Percentiles rank a stretch among this genome's conserved stretches.
phyloP scores from a whole-genome alignment of 2,329 filamentous ascomycete species.

The Colletotrichum horii region DNA sequence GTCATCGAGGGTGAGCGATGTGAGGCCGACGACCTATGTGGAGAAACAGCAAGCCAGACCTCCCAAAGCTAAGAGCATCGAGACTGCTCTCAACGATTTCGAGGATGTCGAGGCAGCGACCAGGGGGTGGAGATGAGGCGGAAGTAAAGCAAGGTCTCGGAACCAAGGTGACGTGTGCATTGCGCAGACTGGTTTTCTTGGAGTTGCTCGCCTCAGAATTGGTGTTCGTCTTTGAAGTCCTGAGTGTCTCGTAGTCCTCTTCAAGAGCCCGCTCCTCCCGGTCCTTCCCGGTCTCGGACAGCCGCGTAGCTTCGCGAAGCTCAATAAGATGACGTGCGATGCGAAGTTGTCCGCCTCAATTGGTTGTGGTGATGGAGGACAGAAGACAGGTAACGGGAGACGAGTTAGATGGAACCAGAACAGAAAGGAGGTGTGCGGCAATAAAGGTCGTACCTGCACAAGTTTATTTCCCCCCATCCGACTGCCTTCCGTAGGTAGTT shows the following conservation, averaged over 20 bases:
- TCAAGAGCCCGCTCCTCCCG: slow-evolving; percentile 62
- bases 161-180: slow-evolving; percentile 44
- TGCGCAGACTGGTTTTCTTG: slow-evolving; percentile 49
- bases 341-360: too few relatives aligned
- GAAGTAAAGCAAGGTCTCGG: too few relatives aligned
- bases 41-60: too few relatives aligned
- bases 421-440: background rate
- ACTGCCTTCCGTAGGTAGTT: background rate
- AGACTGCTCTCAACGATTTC: too few relatives aligned
- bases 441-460: background rate
- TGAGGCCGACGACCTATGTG: too few relatives aligned
- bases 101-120: too few relatives aligned
- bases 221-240: slow-evolving; percentile 59
- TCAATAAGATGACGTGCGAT: too few relatives aligned
- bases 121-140: too few relatives aligned
- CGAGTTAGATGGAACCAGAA: background rate
- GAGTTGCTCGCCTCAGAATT: slow-evolving; percentile 57
- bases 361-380: too few relatives aligned
- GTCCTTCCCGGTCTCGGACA: slow-evolving; percentile 63
- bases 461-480: background rate
- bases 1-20: too few relatives aligned
- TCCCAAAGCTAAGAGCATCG: too few relatives aligned
- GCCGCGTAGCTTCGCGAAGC: slow-evolving; percentile 31
- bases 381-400: too few relatives aligned
- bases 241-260: slow-evolving; percentile 56